Percentiles rank a stretch among this genome's conserved stretches.
These are phyloP conservation scores for Scutellaria baicalensis DNA, from an alignment of 257 asterid genomes.

Conservation along the genomic window DNA sequence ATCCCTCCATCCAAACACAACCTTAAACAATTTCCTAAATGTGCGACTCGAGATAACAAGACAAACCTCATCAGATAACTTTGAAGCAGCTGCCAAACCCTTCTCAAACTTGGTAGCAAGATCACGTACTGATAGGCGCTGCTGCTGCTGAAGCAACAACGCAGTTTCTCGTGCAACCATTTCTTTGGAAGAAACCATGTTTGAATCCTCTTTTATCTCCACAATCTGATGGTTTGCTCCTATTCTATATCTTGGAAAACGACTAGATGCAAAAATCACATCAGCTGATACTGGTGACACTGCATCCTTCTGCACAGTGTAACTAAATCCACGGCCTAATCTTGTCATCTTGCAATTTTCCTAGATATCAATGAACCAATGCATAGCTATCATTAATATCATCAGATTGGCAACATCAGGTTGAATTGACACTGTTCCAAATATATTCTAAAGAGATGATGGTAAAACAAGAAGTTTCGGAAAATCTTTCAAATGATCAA, in stretches of 20 bases:
- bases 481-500: neutral
- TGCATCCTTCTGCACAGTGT: conserved; percentile 71
- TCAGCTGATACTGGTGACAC: conserved; percentile 80
- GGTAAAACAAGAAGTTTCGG: neutral
- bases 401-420: too few relatives aligned
- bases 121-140: conserved; percentile 94
- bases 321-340: conserved; percentile 66
- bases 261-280: conserved; percentile 65
- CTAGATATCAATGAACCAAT: conserved; percentile 7
- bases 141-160: conserved; percentile 71
- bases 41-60: neutral
- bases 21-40: neutral
- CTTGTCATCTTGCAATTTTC: conserved; percentile 55
- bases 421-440: too few relatives aligned
- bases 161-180: conserved; percentile 81
- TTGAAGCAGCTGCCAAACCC: conserved; percentile 94
- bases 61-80: conserved; percentile 78
- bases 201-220: conserved; percentile 63
- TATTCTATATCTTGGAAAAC: conserved; percentile 69
- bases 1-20: too few relatives aligned
- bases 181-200: conserved; percentile 54
- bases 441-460: neutral
- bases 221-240: conserved; percentile 74
- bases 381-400: neutral
- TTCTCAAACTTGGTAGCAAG: conserved; percentile 91